Percentiles rank a stretch among this genome's conserved stretches.
Evolutionary conservation across 768 basidiomycete genomes (phyloP).

Genomic region (Phylloporus sp.): DNA sequence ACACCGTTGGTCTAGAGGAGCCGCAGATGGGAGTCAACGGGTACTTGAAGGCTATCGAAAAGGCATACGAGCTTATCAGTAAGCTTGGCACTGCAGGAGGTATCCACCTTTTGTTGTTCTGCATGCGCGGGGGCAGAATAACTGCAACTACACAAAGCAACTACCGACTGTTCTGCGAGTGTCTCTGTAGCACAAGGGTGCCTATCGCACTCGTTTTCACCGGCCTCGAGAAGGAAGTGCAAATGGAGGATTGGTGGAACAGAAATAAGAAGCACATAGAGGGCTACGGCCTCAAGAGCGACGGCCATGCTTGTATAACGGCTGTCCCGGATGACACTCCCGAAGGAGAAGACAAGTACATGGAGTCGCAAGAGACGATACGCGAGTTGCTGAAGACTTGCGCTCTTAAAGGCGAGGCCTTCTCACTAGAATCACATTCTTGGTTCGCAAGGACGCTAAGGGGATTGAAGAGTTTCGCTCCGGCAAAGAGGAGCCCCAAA

Average conservation of each 20-base stretch:
- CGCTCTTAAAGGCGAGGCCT: constrained; percentile 10
- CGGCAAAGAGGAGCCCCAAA: constrained; percentile 11
- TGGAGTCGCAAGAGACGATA: constrained; percentile 20
- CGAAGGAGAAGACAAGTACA: constrained; percentile 20
- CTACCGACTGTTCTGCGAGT: constrained; percentile 37
- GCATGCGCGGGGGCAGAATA: constrained; percentile 38
- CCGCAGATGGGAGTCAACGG: constrained; percentile 26
- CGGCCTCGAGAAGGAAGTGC: constrained; percentile 33
- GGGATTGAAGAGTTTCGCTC: constrained; percentile 15
- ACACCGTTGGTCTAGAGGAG: constrained; percentile 36
- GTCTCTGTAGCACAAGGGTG: constrained; percentile 36
- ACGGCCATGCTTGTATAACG: constrained; percentile 32
- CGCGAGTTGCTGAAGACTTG: constrained; percentile 16
- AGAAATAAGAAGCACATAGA: constrained; percentile 23
- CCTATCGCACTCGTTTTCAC: constrained; percentile 41
- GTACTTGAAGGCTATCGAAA: constrained; percentile 27
- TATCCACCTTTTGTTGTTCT: constrained; percentile 40
- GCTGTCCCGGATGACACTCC: constrained; percentile 19
- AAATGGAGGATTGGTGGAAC: constrained; percentile 36
- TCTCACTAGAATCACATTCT: constrained; percentile 9
- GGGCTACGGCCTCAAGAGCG: constrained; percentile 21
- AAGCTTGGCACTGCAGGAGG: constrained; percentile 31
- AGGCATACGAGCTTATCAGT: constrained; percentile 32
- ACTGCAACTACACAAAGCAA: constrained; percentile 36
- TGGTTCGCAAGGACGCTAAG: constrained; percentile 18